Conservation (phyloP, 495 filamentous ascomycete genomes). For the Neurospora sp. region DNA sequence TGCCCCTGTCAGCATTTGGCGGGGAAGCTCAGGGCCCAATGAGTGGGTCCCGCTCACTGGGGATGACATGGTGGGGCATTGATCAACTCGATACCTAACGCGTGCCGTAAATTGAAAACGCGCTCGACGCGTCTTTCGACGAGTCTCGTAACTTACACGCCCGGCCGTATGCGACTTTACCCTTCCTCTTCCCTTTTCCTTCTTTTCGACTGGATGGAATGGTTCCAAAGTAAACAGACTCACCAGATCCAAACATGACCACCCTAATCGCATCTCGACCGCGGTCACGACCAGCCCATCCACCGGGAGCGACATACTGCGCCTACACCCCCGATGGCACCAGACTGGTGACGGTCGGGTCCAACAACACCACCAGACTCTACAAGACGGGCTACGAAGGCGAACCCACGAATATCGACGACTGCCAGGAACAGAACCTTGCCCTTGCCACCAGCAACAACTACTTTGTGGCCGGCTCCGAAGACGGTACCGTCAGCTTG, state of each 20-base stretch:
- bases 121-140: slow-evolving; percentile 21
- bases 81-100: neutral
- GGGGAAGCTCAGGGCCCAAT: neutral
- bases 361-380: slow-evolving; percentile 81
- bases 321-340: slow-evolving; percentile 47
- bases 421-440: slow-evolving; percentile 69
- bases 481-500: slow-evolving; percentile 86
- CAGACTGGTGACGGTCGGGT: slow-evolving; percentile 71
- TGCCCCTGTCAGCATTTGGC: slow-evolving; percentile 6
- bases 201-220: neutral
- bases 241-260: slow-evolving; percentile 25
- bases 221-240: neutral
- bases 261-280: slow-evolving; percentile 37
- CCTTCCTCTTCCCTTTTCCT: neutral
- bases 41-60: neutral
- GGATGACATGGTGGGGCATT: slow-evolving; percentile 2
- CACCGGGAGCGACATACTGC: slow-evolving; percentile 40
- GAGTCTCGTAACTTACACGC: neutral
- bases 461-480: slow-evolving; percentile 76
- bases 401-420: slow-evolving; percentile 83
- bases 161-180: neutral
- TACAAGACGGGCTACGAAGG: slow-evolving; percentile 85
- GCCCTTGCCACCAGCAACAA: slow-evolving; percentile 69
- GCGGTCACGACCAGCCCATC: slow-evolving; percentile 42
- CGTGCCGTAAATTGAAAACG: slow-evolving; percentile 21